Evolutionary conservation across 345 rosid species (phyloP), one percentile per base, ranked within the genome.

Genomic region (Citrus trifoliata): DNA sequence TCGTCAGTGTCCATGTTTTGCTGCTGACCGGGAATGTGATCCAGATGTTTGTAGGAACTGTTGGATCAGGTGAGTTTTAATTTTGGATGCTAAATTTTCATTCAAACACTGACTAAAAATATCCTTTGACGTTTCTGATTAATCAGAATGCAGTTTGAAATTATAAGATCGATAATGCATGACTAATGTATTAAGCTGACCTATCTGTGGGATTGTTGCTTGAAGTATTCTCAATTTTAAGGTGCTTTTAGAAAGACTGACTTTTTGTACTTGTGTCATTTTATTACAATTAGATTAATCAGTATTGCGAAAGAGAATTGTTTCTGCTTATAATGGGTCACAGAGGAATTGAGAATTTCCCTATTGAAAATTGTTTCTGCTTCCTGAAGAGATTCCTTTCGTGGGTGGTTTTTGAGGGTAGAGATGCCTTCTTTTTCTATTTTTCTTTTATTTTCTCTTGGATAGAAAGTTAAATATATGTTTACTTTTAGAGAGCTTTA

Each of bases 1-100:
- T 83, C 98, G 99, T 62, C 99, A 97, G 78, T 97, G 99, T 85
- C 99, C 99, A 61, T 97, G 99, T 85, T 97, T 94, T 88, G 99
- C 99, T 74, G 99, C 99, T 61, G 99, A 93, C 83, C 87, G 99
- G 75, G 99, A 97, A 92, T 97, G 99, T 60, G 99, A 97, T 79
- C 99, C 99, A 28, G 99, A 97, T 88, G 97, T 97, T 83, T 97
- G 99, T 85, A 87, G 99, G 85, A 97, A 94, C 81, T 97, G 99
- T 88, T 97, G 99, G 99, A 95, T 97, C 89, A 89, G 97, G 99
- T 97, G 81, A 85, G 88, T 79, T 84, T 67, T 68, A 62, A 55
- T 66, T 53, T 38, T 76, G 60, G 71, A 35, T 81, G 76, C 77
- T 76, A 28, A 18, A 24, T 37, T 59, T 65, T 75, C 33, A 13